Evolutionary conservation across 2,329 filamentous ascomycete genomes (phyloP).

Genomic region (Penicillium sp.): DNA sequence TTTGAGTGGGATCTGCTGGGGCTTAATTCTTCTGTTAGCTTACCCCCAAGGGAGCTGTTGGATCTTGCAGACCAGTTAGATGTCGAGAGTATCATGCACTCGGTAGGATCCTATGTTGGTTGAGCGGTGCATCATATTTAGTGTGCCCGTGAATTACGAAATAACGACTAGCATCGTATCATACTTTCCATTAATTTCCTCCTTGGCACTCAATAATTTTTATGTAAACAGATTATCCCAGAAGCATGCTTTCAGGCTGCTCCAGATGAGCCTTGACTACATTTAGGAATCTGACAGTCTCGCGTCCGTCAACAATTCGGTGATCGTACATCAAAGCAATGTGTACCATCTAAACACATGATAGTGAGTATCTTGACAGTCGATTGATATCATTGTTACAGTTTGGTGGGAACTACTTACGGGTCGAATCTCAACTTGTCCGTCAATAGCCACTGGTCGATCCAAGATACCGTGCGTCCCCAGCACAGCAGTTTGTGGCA

Average conservation of each 20-base stretch:
- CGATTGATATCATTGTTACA: no score
- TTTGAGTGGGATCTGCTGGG: slow-evolving; percentile 30
- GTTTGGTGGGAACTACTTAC: no score
- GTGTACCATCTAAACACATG: slow-evolving; percentile 75
- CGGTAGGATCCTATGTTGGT: slow-evolving; percentile 14
- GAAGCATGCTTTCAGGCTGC: slow-evolving; percentile 9
- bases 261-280: slow-evolving; percentile 11
- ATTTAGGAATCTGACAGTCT: slow-evolving; percentile 82
- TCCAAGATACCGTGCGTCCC: no score
- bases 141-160: not conserved
- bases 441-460: no score
- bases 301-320: slow-evolving; percentile 84
- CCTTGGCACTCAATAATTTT: no score
- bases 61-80: slow-evolving; percentile 31
- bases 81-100: slow-evolving; percentile 27
- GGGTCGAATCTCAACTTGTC: no score
- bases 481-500: no score
- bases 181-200: not conserved
- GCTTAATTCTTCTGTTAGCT: slow-evolving; percentile 26
- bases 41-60: slow-evolving; percentile 27
- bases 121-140: not conserved
- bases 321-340: slow-evolving; percentile 93
- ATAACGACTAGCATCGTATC: not conserved
- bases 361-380: not conserved
- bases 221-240: not conserved